phyloP scores from a whole-genome alignment of 305 asterid species.

The Coffea humblotiana region DNA sequence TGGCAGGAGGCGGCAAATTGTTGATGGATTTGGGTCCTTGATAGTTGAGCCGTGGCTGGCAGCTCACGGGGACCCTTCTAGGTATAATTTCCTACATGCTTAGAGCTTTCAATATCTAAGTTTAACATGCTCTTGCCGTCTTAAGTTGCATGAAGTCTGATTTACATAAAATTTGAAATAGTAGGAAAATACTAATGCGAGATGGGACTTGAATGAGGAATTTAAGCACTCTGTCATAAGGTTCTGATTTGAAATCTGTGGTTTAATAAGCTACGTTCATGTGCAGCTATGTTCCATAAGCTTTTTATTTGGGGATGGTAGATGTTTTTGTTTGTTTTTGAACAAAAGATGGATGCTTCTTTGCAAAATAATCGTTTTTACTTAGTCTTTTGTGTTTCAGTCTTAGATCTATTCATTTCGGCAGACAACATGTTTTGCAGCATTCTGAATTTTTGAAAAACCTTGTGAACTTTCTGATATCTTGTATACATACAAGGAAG shows the following conservation, averaged over 20 bases:
- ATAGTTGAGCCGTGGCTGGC: slow-evolving; percentile 89
- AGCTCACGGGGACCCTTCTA: slow-evolving; percentile 80
- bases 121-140: neutral
- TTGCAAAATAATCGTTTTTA: neutral
- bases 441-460: neutral
- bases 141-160: neutral
- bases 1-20: slow-evolving; percentile 61
- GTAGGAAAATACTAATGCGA: neutral
- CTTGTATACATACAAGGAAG: neutral
- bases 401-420: neutral
- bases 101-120: neutral
- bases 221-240: neutral
- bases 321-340: neutral
- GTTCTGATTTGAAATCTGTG: neutral
- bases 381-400: neutral
- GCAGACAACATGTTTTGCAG: neutral
- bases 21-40: slow-evolving; percentile 68
- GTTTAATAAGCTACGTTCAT: neutral
- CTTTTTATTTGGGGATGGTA: neutral
- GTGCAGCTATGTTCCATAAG: neutral
- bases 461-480: neutral
- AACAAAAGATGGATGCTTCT: neutral
- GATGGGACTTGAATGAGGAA: neutral
- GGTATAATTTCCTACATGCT: slow-evolving; percentile 36
- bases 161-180: too few relatives aligned